These are phyloP conservation scores for Fusarium nodosum DNA, from an alignment of 2,329 filamentous ascomycete species.

Conservation along the genomic window DNA sequence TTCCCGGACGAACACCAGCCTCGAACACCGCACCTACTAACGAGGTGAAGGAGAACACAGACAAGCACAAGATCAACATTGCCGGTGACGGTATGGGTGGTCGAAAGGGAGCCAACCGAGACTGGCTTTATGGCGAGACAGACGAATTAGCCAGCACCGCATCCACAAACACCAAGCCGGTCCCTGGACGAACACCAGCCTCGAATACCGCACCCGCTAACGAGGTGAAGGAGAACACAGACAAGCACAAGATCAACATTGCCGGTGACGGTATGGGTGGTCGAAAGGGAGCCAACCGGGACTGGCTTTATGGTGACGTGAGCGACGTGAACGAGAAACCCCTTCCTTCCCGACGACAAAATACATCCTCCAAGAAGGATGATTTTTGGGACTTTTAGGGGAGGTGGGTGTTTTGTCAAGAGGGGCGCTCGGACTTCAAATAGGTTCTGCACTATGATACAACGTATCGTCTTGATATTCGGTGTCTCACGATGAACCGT, in stretches of 20 bases:
- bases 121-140: constrained; percentile 56
- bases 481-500: constrained; percentile 16
- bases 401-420: constrained; percentile 20
- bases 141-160: constrained; percentile 48
- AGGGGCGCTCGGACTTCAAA: constrained; percentile 6
- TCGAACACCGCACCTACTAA: constrained; percentile 8
- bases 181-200: constrained; percentile 55
- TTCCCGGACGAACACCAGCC: constrained; percentile 55
- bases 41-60: constrained; percentile 33
- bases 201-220: constrained; percentile 6
- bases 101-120: constrained; percentile 64
- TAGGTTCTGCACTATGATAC: constrained; percentile 1
- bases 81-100: constrained; percentile 76
- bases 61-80: constrained; percentile 57
- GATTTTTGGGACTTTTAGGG: constrained; percentile 65
- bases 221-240: constrained; percentile 32
- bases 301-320: constrained; percentile 56
- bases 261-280: constrained; percentile 76
- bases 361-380: constrained; percentile 55
- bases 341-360: constrained; percentile 54
- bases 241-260: constrained; percentile 56
- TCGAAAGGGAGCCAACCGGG: constrained; percentile 64
- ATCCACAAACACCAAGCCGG: constrained; percentile 41
- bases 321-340: constrained; percentile 59
- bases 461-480: neutral